Evolutionary conservation across 495 filamentous ascomycete genomes (phyloP), one percentile per base, ranked within the genome.

Genomic region (Penicillium verhagenii): DNA sequence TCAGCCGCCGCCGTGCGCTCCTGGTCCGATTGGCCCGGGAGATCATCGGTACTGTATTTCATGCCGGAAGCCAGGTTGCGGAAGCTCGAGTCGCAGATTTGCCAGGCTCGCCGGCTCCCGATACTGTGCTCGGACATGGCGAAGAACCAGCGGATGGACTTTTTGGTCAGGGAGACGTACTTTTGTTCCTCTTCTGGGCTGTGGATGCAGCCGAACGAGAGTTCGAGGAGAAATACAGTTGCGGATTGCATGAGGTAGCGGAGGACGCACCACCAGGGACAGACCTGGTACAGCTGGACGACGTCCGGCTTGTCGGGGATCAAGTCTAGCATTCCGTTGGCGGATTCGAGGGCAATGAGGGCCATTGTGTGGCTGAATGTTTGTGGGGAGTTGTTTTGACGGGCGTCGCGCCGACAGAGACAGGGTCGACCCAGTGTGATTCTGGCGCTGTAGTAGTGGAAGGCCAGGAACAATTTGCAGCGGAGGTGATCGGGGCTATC

Each of bases 261-360:
- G 6, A 89, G 66, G 4, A 84, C 69, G 43, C 75, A 78, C 83
- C 84, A 89, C 85, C 85, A 89, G 16, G 84, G 83, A 6, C 75
- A 71, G 13, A 80, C 66, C 19, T 72, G 59, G 54, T 86, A 85
- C 3, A 87, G 67, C 28, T 70, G 72, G 20, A 69, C 51, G 2
- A 71, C 59, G 29, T 79, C 65, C 0, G 75, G 74, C 28, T 67
- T 50, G 26, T 79, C 71, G 1, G 79, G 80, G 4, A 89, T 60
- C 38, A 87, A 56, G 18, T 72, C 70, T 1, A 87, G 68, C 60
- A 82, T 79, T 8, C 72, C 61, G 10, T 66, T 70, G 1, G 86
- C 85, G 29, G 84, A 80, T 4, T 76, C 64, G 4, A 89, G 64
- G 40, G 83, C 82, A 0, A 70, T 68, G 14, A 75, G 61, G 4